Evolutionary conservation across 2,329 filamentous ascomycete genomes (phyloP).

Genomic region (Ophiocordyceps camponoti-rufipedis): DNA sequence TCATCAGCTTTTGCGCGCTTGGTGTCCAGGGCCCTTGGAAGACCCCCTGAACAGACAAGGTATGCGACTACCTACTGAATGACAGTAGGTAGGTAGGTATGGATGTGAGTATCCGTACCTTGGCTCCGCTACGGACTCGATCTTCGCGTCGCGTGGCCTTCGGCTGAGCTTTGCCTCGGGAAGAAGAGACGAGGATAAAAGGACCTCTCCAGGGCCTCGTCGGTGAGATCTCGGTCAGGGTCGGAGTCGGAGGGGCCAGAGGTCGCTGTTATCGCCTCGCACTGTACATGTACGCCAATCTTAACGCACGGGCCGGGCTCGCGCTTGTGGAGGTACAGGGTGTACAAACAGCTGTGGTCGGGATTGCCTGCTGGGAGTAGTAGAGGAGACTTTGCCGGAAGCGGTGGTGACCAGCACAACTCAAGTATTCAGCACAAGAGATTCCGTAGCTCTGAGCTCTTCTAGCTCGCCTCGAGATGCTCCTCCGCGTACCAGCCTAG

Average conservation of each 20-base stretch:
- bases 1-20: background rate
- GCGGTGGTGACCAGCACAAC: background rate
- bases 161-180: background rate
- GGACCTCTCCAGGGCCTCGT: background rate
- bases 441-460: background rate
- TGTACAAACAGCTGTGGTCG: too few species aligned
- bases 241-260: background rate
- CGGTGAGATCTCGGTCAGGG: background rate
- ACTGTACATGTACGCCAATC: background rate
- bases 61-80: background rate
- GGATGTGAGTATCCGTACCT: background rate
- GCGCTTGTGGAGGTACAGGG: background rate
- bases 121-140: background rate
- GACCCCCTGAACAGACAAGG: too few species aligned
- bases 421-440: background rate
- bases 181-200: background rate
- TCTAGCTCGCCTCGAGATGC: background rate
- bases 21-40: background rate
- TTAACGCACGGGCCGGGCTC: background rate
- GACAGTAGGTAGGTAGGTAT: background rate
- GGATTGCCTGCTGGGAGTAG: too few species aligned
- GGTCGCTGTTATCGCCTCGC: background rate
- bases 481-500: background rate
- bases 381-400: background rate
- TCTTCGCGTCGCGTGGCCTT: background rate